Evolutionary conservation across 768 basidiomycete species (phyloP), one percentile per base, ranked within the genome.

Genomic region (Harrya chromipes): DNA sequence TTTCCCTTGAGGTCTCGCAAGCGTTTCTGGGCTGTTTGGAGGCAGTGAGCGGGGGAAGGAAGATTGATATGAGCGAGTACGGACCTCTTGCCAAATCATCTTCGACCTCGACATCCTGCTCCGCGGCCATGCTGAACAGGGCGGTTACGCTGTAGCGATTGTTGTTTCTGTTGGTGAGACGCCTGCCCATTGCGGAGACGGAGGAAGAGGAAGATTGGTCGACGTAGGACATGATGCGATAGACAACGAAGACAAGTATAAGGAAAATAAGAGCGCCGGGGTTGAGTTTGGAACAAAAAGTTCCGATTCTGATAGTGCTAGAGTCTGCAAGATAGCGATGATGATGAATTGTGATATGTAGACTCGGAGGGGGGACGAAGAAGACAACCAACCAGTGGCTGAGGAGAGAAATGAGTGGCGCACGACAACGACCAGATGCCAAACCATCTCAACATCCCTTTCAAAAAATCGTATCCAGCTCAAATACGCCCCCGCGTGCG

Each of bases 71-170:
- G 40, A 1, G 8, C 19, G 40, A 19, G 31, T 4, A 74, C 84
- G 55, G 61, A 91, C 93, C 92, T 79, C 92, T 77, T 6, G 95
- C 93, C 50, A 98, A 74, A 68, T 97, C 95, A 69, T 98, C 95
- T 67, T 97, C 94, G 39, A 97, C 90, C 69, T 98, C 95, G 11
- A 94, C 87, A 67, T 98, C 95, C 75, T 97, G 94, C 72, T 98
- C 95, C 31, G 95, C 95, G 12, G 94, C 95, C 87, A 98, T 94
- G 62, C 90, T 92, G 68, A 95, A 97, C 58, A 97, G 77, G 23
- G 92, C 92, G 43, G 90, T 97, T 34, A 97, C 94, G 68, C 87
- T 90, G 73, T 97, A 95, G 50, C 94, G 86, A 73, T 97, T 95
- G 57, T 91, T 94, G 68, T 92, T 97, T 68, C 94, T 76, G 76